phyloP scores from a whole-genome alignment of 2,329 filamentous ascomycete genomes.

The Fusarium nodosum region DNA sequence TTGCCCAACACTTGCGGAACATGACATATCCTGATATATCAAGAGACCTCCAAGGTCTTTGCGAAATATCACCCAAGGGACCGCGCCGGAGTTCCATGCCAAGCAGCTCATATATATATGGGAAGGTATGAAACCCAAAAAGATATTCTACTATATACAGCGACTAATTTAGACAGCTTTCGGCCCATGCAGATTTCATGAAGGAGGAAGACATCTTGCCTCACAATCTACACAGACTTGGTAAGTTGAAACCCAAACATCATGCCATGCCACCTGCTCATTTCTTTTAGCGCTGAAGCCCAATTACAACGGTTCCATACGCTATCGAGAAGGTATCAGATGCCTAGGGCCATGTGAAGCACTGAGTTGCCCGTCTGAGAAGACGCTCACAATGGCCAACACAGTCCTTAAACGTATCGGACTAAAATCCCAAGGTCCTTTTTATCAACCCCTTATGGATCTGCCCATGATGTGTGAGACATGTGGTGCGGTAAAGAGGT shows the following conservation, averaged over 20 bases:
- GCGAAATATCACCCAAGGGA: background rate
- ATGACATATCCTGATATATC: background rate
- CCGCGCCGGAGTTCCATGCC: background rate
- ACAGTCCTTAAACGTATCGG: background rate
- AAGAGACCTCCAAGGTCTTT: background rate
- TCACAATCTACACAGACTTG: background rate
- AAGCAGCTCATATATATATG: background rate
- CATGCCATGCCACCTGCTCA: background rate
- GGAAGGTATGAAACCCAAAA: background rate
- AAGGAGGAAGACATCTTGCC: background rate
- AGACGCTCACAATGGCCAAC: background rate
- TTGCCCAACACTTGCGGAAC: background rate
- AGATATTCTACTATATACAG: background rate
- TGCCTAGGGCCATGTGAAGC: background rate
- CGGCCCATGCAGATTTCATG: background rate
- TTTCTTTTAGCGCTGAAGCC: background rate
- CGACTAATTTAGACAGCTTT: background rate
- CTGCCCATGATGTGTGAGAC: background rate
- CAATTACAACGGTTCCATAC: background rate
- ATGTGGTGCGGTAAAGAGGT: background rate
- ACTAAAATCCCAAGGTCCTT: background rate
- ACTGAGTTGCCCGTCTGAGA: background rate
- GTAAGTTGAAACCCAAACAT: background rate
- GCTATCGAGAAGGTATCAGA: background rate
- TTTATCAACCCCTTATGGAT: background rate